A percentile compares a stretch with the other conserved stretches of the same genome.
Evolutionary conservation across 257 asterid genomes (phyloP).

Genomic region (Echium plantagineum): DNA sequence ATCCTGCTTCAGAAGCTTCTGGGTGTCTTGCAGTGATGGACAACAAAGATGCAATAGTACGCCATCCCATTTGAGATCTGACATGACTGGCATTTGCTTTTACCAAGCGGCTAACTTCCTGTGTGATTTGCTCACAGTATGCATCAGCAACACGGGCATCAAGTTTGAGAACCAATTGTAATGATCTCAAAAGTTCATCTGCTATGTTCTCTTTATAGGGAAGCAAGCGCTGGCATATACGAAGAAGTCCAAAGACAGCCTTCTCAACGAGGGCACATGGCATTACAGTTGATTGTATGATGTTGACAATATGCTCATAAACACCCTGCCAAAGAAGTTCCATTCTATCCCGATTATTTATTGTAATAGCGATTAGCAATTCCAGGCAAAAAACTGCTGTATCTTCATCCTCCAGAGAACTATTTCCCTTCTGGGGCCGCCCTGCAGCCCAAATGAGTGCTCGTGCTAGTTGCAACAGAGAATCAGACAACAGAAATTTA

Average conservation of each 20-base stretch:
- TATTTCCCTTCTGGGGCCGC: constrained; percentile 74
- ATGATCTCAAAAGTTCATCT: constrained; percentile 70
- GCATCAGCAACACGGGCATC: constrained; percentile 92
- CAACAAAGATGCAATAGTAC: constrained; percentile 62
- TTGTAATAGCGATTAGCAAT: constrained; percentile 76
- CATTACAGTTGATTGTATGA: constrained; percentile 87
- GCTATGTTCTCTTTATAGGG: constrained; percentile 88
- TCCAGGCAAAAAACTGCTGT: constrained; percentile 96
- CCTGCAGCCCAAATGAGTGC: constrained; percentile 97
- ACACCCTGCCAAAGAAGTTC: constrained; percentile 90
- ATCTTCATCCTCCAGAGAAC: constrained; percentile 88
- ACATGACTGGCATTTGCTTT: constrained; percentile 75
- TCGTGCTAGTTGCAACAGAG: constrained; percentile 80
- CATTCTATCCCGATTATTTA: constrained; percentile 82
- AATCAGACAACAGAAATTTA: constrained; percentile 78
- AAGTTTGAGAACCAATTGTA: constrained; percentile 83
- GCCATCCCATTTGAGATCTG: constrained; percentile 77
- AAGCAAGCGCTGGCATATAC: constrained; percentile 81
- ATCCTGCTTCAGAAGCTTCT: constrained; percentile 90
- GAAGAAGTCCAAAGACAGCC: constrained; percentile 89
- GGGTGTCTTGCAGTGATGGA: constrained; percentile 83
- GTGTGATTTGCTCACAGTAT: constrained; percentile 93
- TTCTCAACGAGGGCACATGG: constrained; percentile 91
- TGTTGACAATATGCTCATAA: constrained; percentile 79
- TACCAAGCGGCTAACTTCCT: constrained; percentile 81